Percentiles rank a stretch among this genome's conserved stretches.
phyloP scores from a whole-genome alignment of 768 basidiomycete species.

The Mycena chlorophos region DNA sequence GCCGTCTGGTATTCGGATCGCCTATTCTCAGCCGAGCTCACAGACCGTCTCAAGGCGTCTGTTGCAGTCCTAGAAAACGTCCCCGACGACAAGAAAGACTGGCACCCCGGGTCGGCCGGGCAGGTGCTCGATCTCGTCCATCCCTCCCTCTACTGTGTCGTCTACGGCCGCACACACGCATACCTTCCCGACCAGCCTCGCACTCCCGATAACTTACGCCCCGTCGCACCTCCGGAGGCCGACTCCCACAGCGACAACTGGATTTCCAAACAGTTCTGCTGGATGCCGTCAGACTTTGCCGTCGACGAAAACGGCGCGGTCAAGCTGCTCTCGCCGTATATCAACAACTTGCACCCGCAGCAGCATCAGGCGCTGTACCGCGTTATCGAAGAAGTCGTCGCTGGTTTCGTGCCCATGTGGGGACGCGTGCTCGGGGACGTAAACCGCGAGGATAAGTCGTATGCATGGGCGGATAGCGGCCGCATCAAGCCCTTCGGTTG shows the following conservation, averaged over 20 bases:
- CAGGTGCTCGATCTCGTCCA: constrained; percentile 35
- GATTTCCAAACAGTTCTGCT: constrained; percentile 15
- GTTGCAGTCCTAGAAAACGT: constrained; percentile 25
- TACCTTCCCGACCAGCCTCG: too few species aligned
- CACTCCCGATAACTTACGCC: neutral
- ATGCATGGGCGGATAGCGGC: neutral
- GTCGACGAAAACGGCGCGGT: constrained; percentile 6
- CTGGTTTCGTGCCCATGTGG: constrained; percentile 27
- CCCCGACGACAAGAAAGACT: constrained; percentile 28
- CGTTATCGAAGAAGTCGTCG: constrained; percentile 24
- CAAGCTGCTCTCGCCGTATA: constrained; percentile 23
- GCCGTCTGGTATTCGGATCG: constrained; percentile 26
- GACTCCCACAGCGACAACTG: constrained; percentile 3
- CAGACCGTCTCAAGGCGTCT: constrained; percentile 7
- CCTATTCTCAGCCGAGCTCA: constrained; percentile 21
- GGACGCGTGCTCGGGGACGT: constrained; percentile 21
- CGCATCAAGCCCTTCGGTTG: neutral
- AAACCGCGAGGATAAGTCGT: neutral
- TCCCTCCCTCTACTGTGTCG: constrained; percentile 30
- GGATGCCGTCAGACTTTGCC: constrained; percentile 23
- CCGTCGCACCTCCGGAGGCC: constrained; percentile 2
- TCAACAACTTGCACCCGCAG: constrained; percentile 28
- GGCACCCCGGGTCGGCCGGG: constrained; percentile 33
- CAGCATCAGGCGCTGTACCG: constrained; percentile 16
- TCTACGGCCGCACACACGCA: constrained; percentile 25